Base-by-base conservation (phyloP, 257 asterid species). In the Ilex aquifolium region DNA sequence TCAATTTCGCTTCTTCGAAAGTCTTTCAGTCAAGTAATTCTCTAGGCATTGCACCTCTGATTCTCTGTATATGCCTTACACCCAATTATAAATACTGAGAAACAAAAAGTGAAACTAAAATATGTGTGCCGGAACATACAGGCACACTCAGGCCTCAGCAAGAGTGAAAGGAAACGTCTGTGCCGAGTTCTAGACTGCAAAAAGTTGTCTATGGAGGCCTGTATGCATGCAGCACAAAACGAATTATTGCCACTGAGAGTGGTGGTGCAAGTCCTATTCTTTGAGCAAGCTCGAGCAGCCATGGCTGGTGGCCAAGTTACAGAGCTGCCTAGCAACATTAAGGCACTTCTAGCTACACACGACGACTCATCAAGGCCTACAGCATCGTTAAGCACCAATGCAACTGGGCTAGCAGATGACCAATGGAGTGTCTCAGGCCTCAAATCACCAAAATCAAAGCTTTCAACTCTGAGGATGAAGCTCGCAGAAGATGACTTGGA, bases 181-280 rank as follows among this genome's bases (percentile, higher is more conserved):
- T 91, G 98, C 58, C 73, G 89, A 17, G 72, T 70, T 15, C 51
- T 91, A 27, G 94, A 88, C 79, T 88, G 96, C 85, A 88, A 79
- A 56, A 86, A 88, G 50, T 59, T 91, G 29, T 91, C 96, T 0
- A 73, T 84, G 68, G 86, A 91, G 49, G 84, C 86, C 0, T 91
- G 98, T 61, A 81, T 84, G 88, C 96, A 88, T 30, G 98, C 98
- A 30, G 98, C 98, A 21, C 96, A 86, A 51, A 91, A 91, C 64
- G 98, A 91, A 70, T 77, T 85, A 75, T 95, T 91, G 7, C 96
- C 97, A 0, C 53, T 91, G 8, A 74, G 97, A 69, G 93, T 91
- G 31, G 86, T 91, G 7, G 95, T 91, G 51, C 96, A 91, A 75
- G 97, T 91, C 40, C 96, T 91, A 12, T 88, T 85, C 86, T 82